Evolutionary conservation across 805 yeast genomes (phyloP), one percentile per base, ranked within the genome.

Genomic region (Candida tibetensis): DNA sequence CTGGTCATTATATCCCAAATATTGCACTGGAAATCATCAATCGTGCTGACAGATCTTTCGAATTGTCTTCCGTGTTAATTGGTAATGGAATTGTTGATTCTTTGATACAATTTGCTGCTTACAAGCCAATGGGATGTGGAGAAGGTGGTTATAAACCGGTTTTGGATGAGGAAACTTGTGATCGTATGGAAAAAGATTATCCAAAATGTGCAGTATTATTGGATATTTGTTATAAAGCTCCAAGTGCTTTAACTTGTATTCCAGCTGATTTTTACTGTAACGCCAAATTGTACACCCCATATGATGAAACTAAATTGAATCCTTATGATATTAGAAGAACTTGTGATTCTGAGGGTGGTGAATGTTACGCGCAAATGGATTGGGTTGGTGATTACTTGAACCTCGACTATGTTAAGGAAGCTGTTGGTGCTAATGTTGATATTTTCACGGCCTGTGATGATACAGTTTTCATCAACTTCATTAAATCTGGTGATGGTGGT

Each of bases 401-500:
- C 58, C 70, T 67, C 44, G 75, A 71, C 18, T 58, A 46, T 29
- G 85, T 81, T 35, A 76, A 76, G 60, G 60, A 61, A 36, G 72
- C 74, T 6, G 69, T 81, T 10, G 86, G 85, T 28, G 84, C 81
- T 18, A 69, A 72, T 31, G 65, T 70, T 22, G 77, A 74, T 45
- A 53, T 56, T 17, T 68, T 64, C 47, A 67, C 76, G 14, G 36
- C 58, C 13, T 76, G 82, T 57, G 72, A 71, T 54, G 73, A 72
- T 48, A 72, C 65, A 32, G 76, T 76, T 21, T 70, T 69, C 55
- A 58, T 62, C 47, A 72, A 71, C 55, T 77, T 77, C 50, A 48
- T 68, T 47, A 71, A 72, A 52, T 71, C 75, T 22, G 88, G 87
- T 30, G 89, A 82, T 62, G 77, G 79, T 72, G 66, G 71, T 72